Evolutionary conservation across 345 rosid species (phyloP).

Genomic region (Melastoma malabathricum): DNA sequence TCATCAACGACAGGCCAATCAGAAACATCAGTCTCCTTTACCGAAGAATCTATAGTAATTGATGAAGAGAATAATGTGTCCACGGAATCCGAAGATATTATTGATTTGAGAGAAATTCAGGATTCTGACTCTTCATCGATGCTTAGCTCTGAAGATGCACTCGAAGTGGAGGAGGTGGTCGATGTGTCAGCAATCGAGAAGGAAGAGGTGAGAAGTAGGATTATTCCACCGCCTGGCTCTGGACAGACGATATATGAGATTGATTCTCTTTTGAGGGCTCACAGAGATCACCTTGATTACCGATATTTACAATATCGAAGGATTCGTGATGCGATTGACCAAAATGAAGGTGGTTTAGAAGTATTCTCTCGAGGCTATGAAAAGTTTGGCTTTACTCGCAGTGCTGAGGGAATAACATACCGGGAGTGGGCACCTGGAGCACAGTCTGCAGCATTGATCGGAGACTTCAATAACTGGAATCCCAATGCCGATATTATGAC

Average conservation of each 20-base stretch:
- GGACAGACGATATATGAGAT: constrained; percentile 75
- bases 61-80: constrained; percentile 19
- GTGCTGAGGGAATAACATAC: constrained; percentile 78
- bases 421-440: constrained; percentile 99
- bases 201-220: constrained; percentile 22
- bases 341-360: constrained; percentile 81
- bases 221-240: constrained; percentile 57
- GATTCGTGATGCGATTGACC: constrained; percentile 57
- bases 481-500: constrained; percentile 76
- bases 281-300: constrained; percentile 67
- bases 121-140: constrained; percentile 17
- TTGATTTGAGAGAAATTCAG: constrained; percentile 25
- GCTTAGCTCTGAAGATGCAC: constrained; percentile 11
- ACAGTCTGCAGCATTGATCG: constrained; percentile 82
- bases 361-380: constrained; percentile 89
- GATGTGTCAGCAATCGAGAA: constrained; percentile 17
- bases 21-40: constrained; percentile 16
- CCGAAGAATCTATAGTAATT: constrained; percentile 6
- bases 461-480: constrained; percentile 95
- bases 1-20: constrained; percentile 32
- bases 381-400: constrained; percentile 70
- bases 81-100: constrained; percentile 29
- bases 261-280: constrained; percentile 53
- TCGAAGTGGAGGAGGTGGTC: constrained; percentile 12
- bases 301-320: constrained; percentile 65